Evolutionary conservation across 306 rosid genomes (phyloP).

Genomic region (Cucurbita maxima): DNA sequence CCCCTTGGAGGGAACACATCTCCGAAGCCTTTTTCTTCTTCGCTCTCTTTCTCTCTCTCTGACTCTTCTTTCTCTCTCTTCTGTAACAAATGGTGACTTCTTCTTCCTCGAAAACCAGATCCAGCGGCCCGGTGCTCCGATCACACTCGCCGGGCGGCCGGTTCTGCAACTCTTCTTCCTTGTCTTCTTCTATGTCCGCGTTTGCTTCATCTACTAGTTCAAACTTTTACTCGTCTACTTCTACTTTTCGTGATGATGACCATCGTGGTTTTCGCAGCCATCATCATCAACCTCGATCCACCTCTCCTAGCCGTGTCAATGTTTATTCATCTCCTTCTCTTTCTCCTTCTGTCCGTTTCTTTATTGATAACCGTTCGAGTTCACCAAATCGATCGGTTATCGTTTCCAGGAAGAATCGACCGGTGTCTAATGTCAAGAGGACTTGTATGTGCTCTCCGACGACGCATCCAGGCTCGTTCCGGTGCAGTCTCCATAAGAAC

Average conservation of each 20-base stretch:
- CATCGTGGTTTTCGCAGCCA: constrained; percentile 13
- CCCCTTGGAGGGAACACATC: constrained; percentile 10
- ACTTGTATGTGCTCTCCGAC: constrained; percentile 95
- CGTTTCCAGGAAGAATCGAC: constrained; percentile 37
- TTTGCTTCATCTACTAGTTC: constrained; percentile 59
- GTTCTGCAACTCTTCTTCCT: constrained; percentile 34
- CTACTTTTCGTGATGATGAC: constrained; percentile 27
- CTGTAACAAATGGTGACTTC: constrained; percentile 38
- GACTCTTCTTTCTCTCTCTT: not conserved
- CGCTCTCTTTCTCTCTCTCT: not conserved
- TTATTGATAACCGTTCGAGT: constrained; percentile 56
- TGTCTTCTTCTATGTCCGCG: constrained; percentile 36
- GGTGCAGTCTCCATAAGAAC: constrained; percentile 80
- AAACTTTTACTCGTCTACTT: constrained; percentile 31
- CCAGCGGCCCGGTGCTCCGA: constrained; percentile 65
- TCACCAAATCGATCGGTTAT: constrained; percentile 70
- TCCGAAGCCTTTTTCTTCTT: not conserved
- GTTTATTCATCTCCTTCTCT: constrained; percentile 22
- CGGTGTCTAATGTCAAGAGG: constrained; percentile 41
- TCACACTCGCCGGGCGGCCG: constrained; percentile 59
- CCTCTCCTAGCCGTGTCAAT: constrained; percentile 88
- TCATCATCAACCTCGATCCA: constrained; percentile 36
- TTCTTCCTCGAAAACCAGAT: constrained; percentile 20
- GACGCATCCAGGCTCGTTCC: constrained; percentile 75
- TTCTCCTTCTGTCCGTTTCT: constrained; percentile 50